Conservation (phyloP, 2,329 filamentous ascomycete species). For the Aspergillus caelatus region DNA sequence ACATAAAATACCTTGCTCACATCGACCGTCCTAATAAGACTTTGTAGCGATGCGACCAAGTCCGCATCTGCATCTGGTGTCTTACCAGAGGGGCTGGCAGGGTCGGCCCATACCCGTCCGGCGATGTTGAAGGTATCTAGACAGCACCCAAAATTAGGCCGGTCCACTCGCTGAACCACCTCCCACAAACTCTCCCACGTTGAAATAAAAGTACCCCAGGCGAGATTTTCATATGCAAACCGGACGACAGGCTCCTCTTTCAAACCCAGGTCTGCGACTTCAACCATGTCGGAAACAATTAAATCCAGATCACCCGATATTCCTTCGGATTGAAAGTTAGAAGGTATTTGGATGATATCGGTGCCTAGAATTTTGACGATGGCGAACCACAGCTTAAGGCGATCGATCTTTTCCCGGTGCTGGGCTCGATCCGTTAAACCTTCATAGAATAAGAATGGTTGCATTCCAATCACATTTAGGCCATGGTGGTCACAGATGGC, state of each 20-base stretch:
- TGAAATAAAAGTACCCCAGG: constrained; percentile 69
- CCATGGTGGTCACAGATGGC: constrained; percentile 41
- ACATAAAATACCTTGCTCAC: constrained; percentile 70
- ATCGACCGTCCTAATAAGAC: constrained; percentile 59
- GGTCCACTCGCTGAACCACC: constrained; percentile 64
- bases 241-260: constrained; percentile 58
- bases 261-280: constrained; percentile 63
- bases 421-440: constrained; percentile 65
- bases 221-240: constrained; percentile 72
- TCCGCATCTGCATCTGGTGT: constrained; percentile 57
- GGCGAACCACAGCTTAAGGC: constrained; percentile 67
- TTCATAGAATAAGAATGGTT: constrained; percentile 78
- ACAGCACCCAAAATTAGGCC: constrained; percentile 73
- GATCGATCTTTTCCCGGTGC: constrained; percentile 59
- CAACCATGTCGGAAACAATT: constrained; percentile 38
- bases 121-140: constrained; percentile 79
- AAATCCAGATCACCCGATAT: constrained; percentile 55
- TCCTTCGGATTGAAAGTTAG: constrained; percentile 59
- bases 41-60: constrained; percentile 56
- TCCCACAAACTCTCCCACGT: constrained; percentile 74
- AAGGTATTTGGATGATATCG: constrained; percentile 73
- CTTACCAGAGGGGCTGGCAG: constrained; percentile 54
- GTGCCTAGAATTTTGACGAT: constrained; percentile 67
- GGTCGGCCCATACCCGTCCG: constrained; percentile 70
- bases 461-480: constrained; percentile 56